Evolutionary conservation across 768 basidiomycete genomes (phyloP), one percentile per base, ranked within the genome.

Genomic region (Suillus americanus): DNA sequence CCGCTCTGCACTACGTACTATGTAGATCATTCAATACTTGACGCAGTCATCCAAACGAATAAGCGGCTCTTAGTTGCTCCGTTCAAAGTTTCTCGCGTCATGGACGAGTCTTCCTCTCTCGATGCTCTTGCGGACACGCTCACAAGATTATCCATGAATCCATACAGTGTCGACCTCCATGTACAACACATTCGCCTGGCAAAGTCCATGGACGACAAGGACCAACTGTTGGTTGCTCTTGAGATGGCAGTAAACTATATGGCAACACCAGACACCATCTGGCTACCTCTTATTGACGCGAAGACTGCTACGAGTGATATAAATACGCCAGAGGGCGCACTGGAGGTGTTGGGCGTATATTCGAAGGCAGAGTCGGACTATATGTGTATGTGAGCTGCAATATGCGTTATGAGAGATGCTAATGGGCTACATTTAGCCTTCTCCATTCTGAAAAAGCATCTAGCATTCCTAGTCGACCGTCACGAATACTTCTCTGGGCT

Each of bases 341-440:
- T 83, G 51, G 86, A 86, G 53, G 71, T 94, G 46, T 74, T 92
- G 64, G 79, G 81, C 18, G 69, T 90, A 45, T 94, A 89, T 73
- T 76, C 79, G 45, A 82, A 82, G 41, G 92, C 94, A 25, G 89
- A 89, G 69, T 77, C 73, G 12, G 94, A 95, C 70, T 94, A 94
- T 74, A 74, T 94, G 41, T 94, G 94, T 94, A 74, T 71, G 92
- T 82, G 37, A 53, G 60, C 59, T 51, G 60, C 40, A 62, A 13
- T 41, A 37, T 28, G 25, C 57, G 25, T 28, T 13, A 28, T 59
- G 9, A n/a, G 37, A 62, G 40, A 41, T 51, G 10, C 28, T 59
- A 5, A 59, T 38, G 13, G 25, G 18, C 10, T n/a, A 14, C 60
- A 64, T 68, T 61, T 73, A 94, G 92, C 92, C n/a, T 88, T 95